Percentiles rank a stretch among this genome's conserved stretches.
phyloP scores from a whole-genome alignment of 1,139 yeast genomes.

The Taphrina sp. region DNA sequence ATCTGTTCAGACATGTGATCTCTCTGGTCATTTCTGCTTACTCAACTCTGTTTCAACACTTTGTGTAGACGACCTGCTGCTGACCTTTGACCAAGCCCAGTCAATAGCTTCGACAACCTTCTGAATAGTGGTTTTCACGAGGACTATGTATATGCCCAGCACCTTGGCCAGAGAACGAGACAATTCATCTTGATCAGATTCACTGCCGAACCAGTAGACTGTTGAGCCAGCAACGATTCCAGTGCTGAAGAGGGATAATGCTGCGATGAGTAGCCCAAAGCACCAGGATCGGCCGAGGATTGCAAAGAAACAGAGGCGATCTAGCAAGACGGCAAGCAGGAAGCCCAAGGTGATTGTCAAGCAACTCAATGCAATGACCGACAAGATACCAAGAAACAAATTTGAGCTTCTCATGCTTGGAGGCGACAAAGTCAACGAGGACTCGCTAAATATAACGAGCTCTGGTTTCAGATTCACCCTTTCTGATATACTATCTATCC shows the following conservation, averaged over 20 bases:
- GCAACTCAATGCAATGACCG: background rate
- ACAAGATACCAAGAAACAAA: slow-evolving; percentile 1
- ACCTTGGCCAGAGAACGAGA: slow-evolving; percentile 1
- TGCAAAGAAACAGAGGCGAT: background rate
- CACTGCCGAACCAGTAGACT: slow-evolving; percentile 8
- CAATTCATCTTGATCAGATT: slow-evolving; percentile 2
- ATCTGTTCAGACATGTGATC: no score
- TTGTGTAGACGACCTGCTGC: no score
- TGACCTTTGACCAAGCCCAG: no score
- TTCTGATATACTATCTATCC: no score
- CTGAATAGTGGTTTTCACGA: background rate
- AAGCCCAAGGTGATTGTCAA: background rate
- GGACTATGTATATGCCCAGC: background rate
- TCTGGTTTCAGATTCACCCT: no score
- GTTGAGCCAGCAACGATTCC: background rate
- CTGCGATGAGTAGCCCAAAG: slow-evolving; percentile 11
- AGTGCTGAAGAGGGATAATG: background rate
- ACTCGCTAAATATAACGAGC: no score
- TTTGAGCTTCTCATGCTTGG: slow-evolving; percentile 6
- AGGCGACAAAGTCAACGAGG: no score
- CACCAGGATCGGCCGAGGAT: slow-evolving; percentile 5
- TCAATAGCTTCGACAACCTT: background rate
- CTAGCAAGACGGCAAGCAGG: background rate
- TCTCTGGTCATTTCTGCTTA: no score
- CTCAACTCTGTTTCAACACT: no score